These are phyloP conservation scores for Harringtonia aguacate DNA, from an alignment of 2,329 filamentous ascomycete genomes.

Conservation along the genomic window DNA sequence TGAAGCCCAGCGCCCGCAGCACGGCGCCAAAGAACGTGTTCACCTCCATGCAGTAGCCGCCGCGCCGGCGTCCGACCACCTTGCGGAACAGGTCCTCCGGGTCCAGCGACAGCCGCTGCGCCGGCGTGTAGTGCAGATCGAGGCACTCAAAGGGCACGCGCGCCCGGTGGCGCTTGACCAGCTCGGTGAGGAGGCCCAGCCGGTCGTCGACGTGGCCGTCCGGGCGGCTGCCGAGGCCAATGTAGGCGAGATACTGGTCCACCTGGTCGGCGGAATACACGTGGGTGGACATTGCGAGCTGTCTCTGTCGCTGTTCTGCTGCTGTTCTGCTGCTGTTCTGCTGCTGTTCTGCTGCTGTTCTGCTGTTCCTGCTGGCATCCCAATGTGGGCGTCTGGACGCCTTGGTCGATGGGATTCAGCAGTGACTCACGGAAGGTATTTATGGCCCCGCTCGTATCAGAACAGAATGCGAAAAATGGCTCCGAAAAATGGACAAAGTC, in stretches of 20 bases:
- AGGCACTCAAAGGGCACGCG: conserved; percentile 45
- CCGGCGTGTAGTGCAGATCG: conserved; percentile 34
- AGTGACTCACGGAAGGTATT: too few relatives aligned
- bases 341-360: too few relatives aligned
- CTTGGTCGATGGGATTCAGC: too few relatives aligned
- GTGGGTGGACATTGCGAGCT: not conserved
- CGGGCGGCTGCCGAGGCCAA: not conserved
- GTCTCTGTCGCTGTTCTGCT: too few relatives aligned
- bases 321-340: too few relatives aligned
- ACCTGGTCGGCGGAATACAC: conserved; percentile 2
- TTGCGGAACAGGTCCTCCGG: conserved; percentile 18
- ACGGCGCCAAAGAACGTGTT: conserved; percentile 34
- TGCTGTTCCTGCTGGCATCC: too few relatives aligned
- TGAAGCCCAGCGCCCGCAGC: conserved; percentile 36
- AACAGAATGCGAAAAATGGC: too few relatives aligned
- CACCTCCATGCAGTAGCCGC: conserved; percentile 44
- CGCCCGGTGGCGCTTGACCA: conserved; percentile 31
- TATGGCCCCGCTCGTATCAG: too few relatives aligned
- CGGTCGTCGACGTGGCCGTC: not conserved
- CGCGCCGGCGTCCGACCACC: conserved; percentile 30
- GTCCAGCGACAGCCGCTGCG: conserved; percentile 18
- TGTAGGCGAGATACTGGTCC: conserved; percentile 2
- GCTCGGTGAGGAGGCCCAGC: conserved; percentile 18
- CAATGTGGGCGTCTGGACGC: too few relatives aligned
- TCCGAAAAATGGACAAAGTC: too few relatives aligned